phyloP scores from a whole-genome alignment of 176 grass and related monocot species.

The Hyparrhenia diplandra region DNA sequence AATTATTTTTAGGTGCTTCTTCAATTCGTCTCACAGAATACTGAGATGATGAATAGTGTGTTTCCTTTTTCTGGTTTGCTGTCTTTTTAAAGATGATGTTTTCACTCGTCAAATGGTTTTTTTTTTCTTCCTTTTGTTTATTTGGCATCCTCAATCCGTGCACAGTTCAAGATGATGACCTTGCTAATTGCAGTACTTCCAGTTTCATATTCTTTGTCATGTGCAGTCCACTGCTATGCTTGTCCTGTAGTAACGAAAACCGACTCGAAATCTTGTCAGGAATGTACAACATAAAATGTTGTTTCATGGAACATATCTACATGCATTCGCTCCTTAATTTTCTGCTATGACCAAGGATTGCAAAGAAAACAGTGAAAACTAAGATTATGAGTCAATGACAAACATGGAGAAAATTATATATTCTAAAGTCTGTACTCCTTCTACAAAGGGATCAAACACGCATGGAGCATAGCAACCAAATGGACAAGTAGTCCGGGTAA shows the following conservation, averaged over 20 bases:
- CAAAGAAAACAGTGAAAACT: neutral
- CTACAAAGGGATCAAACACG: neutral
- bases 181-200: neutral
- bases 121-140: neutral
- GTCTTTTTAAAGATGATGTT: neutral
- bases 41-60: no score
- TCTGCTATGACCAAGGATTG: neutral
- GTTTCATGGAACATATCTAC: neutral
- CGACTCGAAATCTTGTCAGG: neutral
- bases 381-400: neutral
- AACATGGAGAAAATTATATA: neutral
- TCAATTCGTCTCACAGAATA: no score
- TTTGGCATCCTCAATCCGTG: neutral
- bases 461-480: neutral
- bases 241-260: neutral
- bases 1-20: no score
- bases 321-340: neutral
- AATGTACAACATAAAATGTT: neutral
- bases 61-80: neutral
- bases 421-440: neutral
- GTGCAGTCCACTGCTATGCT: neutral
- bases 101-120: neutral
- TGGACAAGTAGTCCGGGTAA: neutral
- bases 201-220: neutral
- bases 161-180: neutral